phyloP scores from a whole-genome alignment of 1,284 basidiomycete species.

The Rhizoctonia solani region DNA sequence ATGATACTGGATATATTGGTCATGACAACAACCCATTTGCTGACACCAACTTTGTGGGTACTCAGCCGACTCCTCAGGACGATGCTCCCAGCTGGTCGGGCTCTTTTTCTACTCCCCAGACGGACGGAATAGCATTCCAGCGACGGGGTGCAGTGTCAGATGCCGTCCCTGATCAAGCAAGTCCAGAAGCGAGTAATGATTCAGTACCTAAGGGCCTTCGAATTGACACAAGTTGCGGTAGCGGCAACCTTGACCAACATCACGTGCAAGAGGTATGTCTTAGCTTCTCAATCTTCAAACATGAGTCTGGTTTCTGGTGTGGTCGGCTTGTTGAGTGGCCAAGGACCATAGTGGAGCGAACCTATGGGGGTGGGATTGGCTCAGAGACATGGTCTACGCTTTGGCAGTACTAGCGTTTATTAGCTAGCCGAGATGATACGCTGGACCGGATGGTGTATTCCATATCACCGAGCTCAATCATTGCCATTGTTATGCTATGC shows the following conservation, averaged over 20 bases:
- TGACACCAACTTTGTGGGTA: neutral
- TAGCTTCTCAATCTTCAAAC: neutral
- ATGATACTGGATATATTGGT: neutral
- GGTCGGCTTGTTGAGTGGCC: neutral
- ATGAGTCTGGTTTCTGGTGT: constrained; percentile 1
- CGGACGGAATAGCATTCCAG: neutral
- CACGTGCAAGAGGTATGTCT: constrained; percentile 19
- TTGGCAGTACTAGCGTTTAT: too few species aligned
- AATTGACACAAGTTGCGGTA: constrained; percentile 3
- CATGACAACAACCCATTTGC: constrained; percentile 1
- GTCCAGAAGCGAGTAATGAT: neutral
- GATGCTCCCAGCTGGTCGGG: constrained; percentile 4
- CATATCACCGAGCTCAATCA: too few species aligned
- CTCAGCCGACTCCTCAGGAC: neutral
- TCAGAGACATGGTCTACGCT: constrained; percentile 3
- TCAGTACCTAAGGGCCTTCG: neutral
- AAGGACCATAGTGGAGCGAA: neutral
- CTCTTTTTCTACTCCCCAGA: neutral
- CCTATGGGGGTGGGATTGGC: neutral
- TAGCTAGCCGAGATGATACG: too few species aligned
- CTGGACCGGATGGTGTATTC: too few species aligned
- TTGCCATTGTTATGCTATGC: too few species aligned
- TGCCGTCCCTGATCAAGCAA: neutral
- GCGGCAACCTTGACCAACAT: neutral
- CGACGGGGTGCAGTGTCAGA: constrained; percentile 12